Conservation (phyloP, 805 yeast genomes). For the Saturnispora hagleri region DNA sequence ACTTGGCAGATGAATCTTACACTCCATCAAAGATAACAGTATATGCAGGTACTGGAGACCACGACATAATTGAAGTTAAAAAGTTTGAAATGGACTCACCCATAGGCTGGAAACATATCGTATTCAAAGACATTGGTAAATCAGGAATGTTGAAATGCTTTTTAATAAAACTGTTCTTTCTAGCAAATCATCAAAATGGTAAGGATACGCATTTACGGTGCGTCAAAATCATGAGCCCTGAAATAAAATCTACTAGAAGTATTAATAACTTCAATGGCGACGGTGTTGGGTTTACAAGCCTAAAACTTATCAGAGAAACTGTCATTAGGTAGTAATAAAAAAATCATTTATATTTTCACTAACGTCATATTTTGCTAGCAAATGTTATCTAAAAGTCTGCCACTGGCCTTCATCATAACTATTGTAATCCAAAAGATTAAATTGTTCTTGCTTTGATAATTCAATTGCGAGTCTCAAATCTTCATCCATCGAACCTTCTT, state of each 20-base stretch:
- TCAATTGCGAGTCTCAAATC: constrained; percentile 12
- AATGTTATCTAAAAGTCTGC: constrained; percentile 6
- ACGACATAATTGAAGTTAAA: constrained; percentile 63
- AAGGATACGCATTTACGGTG: constrained; percentile 89
- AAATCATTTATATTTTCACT: neutral
- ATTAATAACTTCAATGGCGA: constrained; percentile 19
- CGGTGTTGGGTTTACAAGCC: constrained; percentile 26
- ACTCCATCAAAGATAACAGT: constrained; percentile 69
- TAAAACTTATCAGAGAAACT: constrained; percentile 26
- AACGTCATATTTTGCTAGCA: neutral
- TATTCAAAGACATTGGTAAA: constrained; percentile 43
- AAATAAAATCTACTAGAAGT: constrained; percentile 18
- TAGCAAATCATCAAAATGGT: constrained; percentile 87
- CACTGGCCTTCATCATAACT: constrained; percentile 1
- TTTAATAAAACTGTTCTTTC: constrained; percentile 49
- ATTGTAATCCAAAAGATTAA: neutral
- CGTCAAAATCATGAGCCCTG: constrained; percentile 47
- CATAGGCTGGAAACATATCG: constrained; percentile 67
- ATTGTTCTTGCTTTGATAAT: constrained; percentile 11
- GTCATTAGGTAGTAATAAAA: constrained; percentile 21
- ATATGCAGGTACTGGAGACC: constrained; percentile 70
- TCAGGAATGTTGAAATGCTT: constrained; percentile 59
- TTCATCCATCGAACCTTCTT: constrained; percentile 8
- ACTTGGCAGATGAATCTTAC: constrained; percentile 75
- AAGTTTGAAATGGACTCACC: constrained; percentile 54